Base-by-base conservation (phyloP, 192 early-diverging fungal genomes). In the Coemansia umbellata region DNA sequence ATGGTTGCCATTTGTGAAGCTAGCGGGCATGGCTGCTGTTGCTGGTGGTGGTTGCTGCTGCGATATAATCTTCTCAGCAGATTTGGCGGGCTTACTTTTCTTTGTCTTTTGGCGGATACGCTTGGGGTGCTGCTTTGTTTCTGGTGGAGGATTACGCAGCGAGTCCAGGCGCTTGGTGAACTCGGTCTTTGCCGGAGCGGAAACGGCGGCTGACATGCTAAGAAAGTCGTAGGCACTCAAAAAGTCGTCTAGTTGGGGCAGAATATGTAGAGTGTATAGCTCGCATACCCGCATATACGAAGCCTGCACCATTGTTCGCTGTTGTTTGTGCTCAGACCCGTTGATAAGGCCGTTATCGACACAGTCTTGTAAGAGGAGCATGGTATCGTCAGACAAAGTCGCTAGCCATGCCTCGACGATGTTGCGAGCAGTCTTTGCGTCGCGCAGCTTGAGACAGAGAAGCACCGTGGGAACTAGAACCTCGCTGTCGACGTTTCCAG, bases 371-470 rank as follows among this genome's bases (percentile, higher is more conserved):
- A 76, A 62, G 37, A 76, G 50, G 10, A 37, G 33, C 58, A 69
- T 35, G 11, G 61, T 58, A 5, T 76, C 73, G 49, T 69, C 61
- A 8, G 73, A 53, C 36, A 69, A 50, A 0, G 73, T 76, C 1
- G 66, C 73, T 8, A 76, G 58, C 73, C 73, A 76, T 33, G 62
- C 66, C 58, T 76, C 73, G 26, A 76, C 73, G 19, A 69, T 58
- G 21, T 65, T 62, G 35, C 73, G 61, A 5, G 73, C 73, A 26
- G 63, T 58, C 47, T 41, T 57, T 3, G 67, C 67, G 30, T 76
- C 73, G 30, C 73, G 73, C 40, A 76, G 62, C 43, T 76, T 76
- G 9, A 76, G 50, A n/a, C 66, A 76, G 22, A 76, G 41, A 14
- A 76, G 67, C 21, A 76, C 73, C 1, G 51, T 54, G 11, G 73